Evolutionary conservation across 371 early-diverging fungal genomes (phyloP).

Genomic region (Scutellospora calospora): DNA sequence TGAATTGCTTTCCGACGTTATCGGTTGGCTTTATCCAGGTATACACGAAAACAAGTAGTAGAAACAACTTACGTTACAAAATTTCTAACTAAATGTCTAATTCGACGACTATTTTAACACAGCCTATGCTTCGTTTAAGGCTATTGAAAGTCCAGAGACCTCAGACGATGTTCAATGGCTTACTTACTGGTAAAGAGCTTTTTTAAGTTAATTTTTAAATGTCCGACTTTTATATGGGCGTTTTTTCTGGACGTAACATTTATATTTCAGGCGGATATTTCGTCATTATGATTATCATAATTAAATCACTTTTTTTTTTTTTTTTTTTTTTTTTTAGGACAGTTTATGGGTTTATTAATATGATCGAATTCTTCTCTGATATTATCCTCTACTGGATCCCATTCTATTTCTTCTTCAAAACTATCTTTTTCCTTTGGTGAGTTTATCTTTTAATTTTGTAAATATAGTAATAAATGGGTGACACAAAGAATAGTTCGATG

Average conservation of each 20-base stretch:
- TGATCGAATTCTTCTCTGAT: slow-evolving; percentile 89
- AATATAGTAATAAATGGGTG: background rate
- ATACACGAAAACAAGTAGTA: background rate
- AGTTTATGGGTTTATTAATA: slow-evolving; percentile 86
- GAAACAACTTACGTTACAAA: no score
- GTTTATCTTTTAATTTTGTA: slow-evolving; percentile 51
- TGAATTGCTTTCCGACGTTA: slow-evolving; percentile 78
- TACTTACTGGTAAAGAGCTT: slow-evolving; percentile 67
- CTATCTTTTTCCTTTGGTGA: slow-evolving; percentile 85
- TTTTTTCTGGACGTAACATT: background rate
- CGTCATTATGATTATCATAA: background rate
- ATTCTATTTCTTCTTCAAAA: slow-evolving; percentile 94
- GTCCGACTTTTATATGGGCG: background rate
- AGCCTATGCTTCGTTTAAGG: slow-evolving; percentile 93
- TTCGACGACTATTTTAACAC: background rate
- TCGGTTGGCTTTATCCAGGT: slow-evolving; percentile 91
- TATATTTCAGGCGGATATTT: background rate
- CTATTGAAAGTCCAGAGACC: slow-evolving; percentile 81
- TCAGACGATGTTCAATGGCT: slow-evolving; percentile 93
- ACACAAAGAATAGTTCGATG: no score
- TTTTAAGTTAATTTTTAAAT: background rate
- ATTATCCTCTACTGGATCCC: slow-evolving; percentile 89
- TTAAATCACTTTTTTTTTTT: slow-evolving; percentile 14
- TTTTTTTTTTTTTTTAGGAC: slow-evolving; percentile 58
- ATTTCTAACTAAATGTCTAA: background rate